Evolutionary conservation across 768 basidiomycete species (phyloP).

Genomic region (Amanita phalloides): DNA sequence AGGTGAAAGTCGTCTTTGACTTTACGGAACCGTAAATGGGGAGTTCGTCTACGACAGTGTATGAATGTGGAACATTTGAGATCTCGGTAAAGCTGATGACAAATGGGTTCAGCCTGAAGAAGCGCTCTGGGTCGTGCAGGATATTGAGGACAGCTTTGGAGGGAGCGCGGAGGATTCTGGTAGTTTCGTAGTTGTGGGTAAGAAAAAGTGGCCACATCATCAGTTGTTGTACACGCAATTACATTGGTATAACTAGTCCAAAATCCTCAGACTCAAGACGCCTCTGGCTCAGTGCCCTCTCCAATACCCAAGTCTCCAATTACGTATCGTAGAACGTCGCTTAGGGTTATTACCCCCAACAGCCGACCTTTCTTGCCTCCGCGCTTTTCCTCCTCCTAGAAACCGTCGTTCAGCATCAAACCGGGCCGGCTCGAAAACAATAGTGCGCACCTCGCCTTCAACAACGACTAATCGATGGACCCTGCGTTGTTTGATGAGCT

Average conservation of each 20-base stretch:
- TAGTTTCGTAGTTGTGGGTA: conserved; percentile 14
- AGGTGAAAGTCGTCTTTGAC: conserved; percentile 17
- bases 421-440: not conserved
- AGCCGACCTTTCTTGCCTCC: conserved; percentile 79
- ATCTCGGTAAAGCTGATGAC: conserved; percentile 16
- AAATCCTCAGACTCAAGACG: not conserved
- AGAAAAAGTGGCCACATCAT: conserved; percentile 23
- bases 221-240: not conserved
- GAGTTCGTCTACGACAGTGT: conserved; percentile 20
- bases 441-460: conserved; percentile 63
- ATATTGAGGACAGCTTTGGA: conserved; percentile 14
- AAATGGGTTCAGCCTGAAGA: conserved; percentile 21
- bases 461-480: conserved; percentile 95
- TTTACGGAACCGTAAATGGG: conserved; percentile 15
- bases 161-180: conserved; percentile 15
- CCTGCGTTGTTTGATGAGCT: conserved; percentile 85
- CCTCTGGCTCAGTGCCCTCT: conserved; percentile 24
- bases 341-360: conserved; percentile 79
- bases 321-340: conserved; percentile 79
- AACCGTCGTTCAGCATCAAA: not conserved
- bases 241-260: not conserved
- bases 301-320: conserved; percentile 54
- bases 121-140: conserved; percentile 21
- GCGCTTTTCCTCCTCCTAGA: conserved; percentile 66
- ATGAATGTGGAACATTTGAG: conserved; percentile 15